A percentile compares a stretch with the other conserved stretches of the same genome.
phyloP scores from a whole-genome alignment of 2,329 filamentous ascomycete species.

The Cordyceps cateniannulata region DNA sequence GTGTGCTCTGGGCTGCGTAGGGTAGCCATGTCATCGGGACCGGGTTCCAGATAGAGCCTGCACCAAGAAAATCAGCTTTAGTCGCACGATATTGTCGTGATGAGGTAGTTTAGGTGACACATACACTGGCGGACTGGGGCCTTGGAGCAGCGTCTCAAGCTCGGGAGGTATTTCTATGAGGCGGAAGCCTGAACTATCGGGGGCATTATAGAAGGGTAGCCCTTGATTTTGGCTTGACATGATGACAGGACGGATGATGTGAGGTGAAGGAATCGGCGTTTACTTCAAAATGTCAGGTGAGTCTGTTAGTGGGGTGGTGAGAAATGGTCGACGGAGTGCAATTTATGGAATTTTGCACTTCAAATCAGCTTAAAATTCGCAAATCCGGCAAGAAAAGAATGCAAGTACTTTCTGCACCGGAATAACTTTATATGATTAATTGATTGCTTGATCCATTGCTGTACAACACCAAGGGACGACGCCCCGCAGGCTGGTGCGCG shows the following conservation, averaged over 20 bases:
- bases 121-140: slow-evolving; percentile 46
- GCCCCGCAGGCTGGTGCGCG: not conserved
- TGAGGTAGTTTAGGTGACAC: slow-evolving; percentile 21
- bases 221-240: slow-evolving; percentile 44
- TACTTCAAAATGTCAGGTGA: not conserved
- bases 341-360: not conserved
- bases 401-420: too few species aligned
- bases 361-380: not conserved
- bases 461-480: not conserved
- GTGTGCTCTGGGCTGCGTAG: slow-evolving; percentile 45
- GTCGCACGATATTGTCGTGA: not conserved
- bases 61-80: slow-evolving; percentile 2
- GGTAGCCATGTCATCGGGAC: slow-evolving; percentile 39
- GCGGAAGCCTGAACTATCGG: slow-evolving; percentile 46
- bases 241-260: not conserved
- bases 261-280: not conserved
- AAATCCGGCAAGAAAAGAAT: not conserved
- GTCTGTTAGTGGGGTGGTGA: slow-evolving; percentile 1
- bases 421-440: too few species aligned
- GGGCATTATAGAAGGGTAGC: slow-evolving; percentile 44
- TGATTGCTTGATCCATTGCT: too few species aligned
- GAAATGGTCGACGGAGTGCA: not conserved
- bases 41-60: slow-evolving; percentile 44
- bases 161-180: slow-evolving; percentile 58
- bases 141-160: slow-evolving; percentile 48